Conservation (phyloP, 2,329 filamentous ascomycete genomes). For the Periconia sp. region DNA sequence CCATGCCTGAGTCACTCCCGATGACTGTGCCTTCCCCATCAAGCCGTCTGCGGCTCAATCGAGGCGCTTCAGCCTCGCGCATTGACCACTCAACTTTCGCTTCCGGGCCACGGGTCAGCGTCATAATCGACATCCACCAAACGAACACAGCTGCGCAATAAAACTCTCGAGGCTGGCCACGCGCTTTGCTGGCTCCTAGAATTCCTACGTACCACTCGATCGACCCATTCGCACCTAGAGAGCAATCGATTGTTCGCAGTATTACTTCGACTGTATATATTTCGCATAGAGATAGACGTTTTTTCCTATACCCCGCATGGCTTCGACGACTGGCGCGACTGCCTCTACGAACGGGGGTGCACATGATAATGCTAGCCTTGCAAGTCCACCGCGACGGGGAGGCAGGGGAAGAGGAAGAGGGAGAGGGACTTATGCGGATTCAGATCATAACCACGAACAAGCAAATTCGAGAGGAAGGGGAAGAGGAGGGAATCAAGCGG, state of each 20-base stretch:
- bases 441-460: conserved; percentile 26
- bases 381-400: conserved; percentile 35
- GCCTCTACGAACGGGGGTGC: conserved; percentile 15
- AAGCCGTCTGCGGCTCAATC: no score
- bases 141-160: no score
- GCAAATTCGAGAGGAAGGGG: conserved; percentile 36
- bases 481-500: conserved; percentile 39
- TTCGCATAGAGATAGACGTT: no score
- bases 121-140: conserved; percentile 24
- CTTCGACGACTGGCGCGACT: conserved; percentile 28
- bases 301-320: conserved; percentile 40
- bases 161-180: background rate
- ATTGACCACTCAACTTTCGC: conserved; percentile 22
- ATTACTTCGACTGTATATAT: no score
- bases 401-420: conserved; percentile 38
- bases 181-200: no score
- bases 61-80: no score
- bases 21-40: conserved; percentile 19
- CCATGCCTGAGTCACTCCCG: conserved; percentile 27
- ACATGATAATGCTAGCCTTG: conserved; percentile 29
- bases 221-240: no score
- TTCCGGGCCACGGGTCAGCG: conserved; percentile 38
- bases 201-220: no score
- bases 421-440: conserved; percentile 32
- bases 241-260: no score